Evolutionary conservation across 176 grass and related monocot genomes (phyloP).

Genomic region (Triticum turgidum): DNA sequence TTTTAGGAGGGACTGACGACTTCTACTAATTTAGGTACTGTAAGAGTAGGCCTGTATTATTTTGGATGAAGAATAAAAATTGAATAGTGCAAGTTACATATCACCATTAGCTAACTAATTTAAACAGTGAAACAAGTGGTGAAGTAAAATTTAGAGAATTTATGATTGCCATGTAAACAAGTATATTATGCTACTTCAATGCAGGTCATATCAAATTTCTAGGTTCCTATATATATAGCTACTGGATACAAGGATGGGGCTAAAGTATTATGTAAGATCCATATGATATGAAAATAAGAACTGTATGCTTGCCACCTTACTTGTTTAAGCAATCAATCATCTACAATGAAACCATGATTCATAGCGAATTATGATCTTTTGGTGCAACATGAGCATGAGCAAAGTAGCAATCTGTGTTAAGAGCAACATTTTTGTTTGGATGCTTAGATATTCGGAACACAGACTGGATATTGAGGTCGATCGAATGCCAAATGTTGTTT

Average conservation of each 20-base stretch:
- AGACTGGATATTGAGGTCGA: too few relatives aligned
- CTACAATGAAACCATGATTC: too few relatives aligned
- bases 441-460: too few relatives aligned
- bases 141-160: background rate
- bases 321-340: too few relatives aligned
- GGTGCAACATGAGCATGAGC: too few relatives aligned
- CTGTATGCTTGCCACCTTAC: too few relatives aligned
- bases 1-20: too few relatives aligned
- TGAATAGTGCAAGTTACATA: background rate
- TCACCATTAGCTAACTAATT: background rate
- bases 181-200: background rate
- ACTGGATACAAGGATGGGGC: background rate
- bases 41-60: background rate
- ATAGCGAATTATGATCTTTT: too few relatives aligned
- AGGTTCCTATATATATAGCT: background rate
- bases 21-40: background rate
- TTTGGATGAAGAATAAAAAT: background rate
- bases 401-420: background rate
- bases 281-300: background rate
- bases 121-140: background rate
- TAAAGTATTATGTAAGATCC: background rate
- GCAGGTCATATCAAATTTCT: background rate
- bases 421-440: background rate
- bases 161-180: background rate
- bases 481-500: too few relatives aligned